phyloP scores from a whole-genome alignment of 2,329 filamentous ascomycete species.

The Apiospora rasikravindrae region DNA sequence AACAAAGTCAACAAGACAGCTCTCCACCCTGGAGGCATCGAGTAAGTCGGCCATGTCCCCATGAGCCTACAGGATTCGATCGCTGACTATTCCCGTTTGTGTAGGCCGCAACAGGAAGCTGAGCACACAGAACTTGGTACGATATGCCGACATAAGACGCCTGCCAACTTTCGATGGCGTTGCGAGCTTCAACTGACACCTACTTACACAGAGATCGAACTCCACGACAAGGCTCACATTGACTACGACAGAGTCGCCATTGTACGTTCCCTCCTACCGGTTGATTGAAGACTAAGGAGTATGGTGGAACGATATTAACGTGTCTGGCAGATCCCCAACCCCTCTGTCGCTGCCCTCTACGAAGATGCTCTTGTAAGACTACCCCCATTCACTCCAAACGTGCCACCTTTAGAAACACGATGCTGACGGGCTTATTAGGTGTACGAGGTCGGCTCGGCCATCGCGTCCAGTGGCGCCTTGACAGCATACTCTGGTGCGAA shows the following conservation, averaged over 20 bases:
- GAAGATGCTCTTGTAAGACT: conserved; percentile 87
- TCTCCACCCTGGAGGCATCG: conserved; percentile 88
- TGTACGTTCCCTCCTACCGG: conserved; percentile 62
- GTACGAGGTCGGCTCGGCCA: conserved; percentile 96
- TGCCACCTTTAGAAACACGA: conserved; percentile 7
- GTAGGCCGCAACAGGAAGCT: conserved; percentile 68
- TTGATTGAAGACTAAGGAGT: neutral
- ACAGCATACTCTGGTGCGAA: conserved; percentile 98
- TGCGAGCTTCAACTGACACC: conserved; percentile 25
- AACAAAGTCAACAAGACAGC: conserved; percentile 84
- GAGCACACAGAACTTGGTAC: conserved; percentile 91
- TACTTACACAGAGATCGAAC: conserved; percentile 73
- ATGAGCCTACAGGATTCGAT: conserved; percentile 20
- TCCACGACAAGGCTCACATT: conserved; percentile 97
- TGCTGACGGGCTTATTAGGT: conserved; percentile 41
- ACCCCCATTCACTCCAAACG: conserved; percentile 23
- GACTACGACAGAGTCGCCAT: conserved; percentile 99
- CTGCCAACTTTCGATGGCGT: conserved; percentile 10
- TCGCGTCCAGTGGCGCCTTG: conserved; percentile 92
- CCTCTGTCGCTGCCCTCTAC: conserved; percentile 93
- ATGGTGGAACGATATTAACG: conserved; percentile 29
- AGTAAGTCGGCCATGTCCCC: conserved; percentile 62
- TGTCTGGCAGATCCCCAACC: conserved; percentile 73
- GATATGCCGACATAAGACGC: conserved; percentile 28
- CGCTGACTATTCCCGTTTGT: conserved; percentile 32